Evolutionary conservation across 2,329 filamentous ascomycete genomes (phyloP).

Genomic region (Fonsecaea nubica): DNA sequence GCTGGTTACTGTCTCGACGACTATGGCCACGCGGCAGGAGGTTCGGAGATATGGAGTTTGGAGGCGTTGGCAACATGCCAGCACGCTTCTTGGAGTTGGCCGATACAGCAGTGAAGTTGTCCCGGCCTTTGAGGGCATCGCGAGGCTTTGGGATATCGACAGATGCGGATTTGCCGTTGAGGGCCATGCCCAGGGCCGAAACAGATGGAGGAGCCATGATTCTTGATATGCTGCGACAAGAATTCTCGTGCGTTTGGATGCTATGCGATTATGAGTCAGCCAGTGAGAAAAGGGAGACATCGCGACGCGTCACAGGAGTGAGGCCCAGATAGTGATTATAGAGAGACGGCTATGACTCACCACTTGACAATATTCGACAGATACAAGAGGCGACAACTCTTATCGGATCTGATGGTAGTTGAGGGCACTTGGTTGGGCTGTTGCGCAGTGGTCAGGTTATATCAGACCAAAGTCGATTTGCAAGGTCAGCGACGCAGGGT

Average conservation of each 20-base stretch:
- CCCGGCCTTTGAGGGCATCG: constrained; percentile 45
- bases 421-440: constrained; percentile 24
- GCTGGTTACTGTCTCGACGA: constrained; percentile 67
- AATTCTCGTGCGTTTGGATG: constrained; percentile 26
- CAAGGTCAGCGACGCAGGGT: constrained; percentile 23
- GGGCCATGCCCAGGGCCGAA: constrained; percentile 58
- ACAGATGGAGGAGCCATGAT: constrained; percentile 52
- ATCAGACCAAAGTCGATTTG: constrained; percentile 26
- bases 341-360: constrained; percentile 29
- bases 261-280: constrained; percentile 37
- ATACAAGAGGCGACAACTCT: constrained; percentile 26
- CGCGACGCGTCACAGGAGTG: constrained; percentile 18
- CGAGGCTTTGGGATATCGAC: constrained; percentile 57
- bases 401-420: constrained; percentile 13
- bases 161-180: constrained; percentile 58
- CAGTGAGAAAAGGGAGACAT: constrained; percentile 5
- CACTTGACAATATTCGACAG: constrained; percentile 27
- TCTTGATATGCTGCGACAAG: constrained; percentile 39
- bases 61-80: constrained; percentile 77
- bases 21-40: constrained; percentile 81
- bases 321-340: constrained; percentile 5
- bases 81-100: constrained; percentile 32
- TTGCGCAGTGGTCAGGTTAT: constrained; percentile 20
- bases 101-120: constrained; percentile 46
- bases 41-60: constrained; percentile 91